These are phyloP conservation scores for Juncus inflexus DNA, from an alignment of 176 grass and related monocot species.

Conservation along the genomic window DNA sequence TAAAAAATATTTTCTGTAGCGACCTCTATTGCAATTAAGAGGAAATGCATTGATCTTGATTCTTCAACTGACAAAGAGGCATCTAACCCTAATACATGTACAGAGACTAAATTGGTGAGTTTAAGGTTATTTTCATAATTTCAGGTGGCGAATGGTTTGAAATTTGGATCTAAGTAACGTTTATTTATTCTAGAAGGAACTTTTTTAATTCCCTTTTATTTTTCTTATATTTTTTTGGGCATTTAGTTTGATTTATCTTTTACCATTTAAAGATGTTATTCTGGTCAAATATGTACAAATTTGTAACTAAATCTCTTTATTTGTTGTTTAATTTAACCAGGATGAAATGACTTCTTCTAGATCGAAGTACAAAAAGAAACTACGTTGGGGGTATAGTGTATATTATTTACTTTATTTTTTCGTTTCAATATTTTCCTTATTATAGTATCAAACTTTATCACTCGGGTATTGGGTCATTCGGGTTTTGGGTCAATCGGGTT, in stretches of 20 bases:
- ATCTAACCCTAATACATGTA: not conserved
- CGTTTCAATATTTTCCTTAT: too few species aligned
- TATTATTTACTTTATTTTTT: too few species aligned
- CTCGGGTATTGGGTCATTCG: too few species aligned
- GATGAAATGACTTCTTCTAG: not conserved
- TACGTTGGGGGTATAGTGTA: slow-evolving; percentile 21
- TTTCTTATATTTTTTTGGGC: too few species aligned
- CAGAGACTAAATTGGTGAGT: not conserved
- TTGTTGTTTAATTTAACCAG: not conserved
- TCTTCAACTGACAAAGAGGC: slow-evolving; percentile 1
- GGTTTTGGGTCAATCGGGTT: too few species aligned
- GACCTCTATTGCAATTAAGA: slow-evolving; percentile 4
- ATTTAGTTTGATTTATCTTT: too few species aligned
- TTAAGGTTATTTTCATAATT: not conserved
- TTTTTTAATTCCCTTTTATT: too few species aligned
- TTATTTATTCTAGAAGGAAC: too few species aligned
- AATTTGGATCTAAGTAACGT: too few species aligned
- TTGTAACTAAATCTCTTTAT: not conserved
- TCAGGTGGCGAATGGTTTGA: not conserved
- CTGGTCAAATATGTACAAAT: too few species aligned
- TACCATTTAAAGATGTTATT: too few species aligned
- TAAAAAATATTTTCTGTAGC: slow-evolving; percentile 9
- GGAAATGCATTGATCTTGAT: slow-evolving; percentile 15
- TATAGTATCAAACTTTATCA: too few species aligned
- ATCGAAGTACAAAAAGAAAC: slow-evolving; percentile 19